Evolutionary conservation across 1,284 basidiomycete species (phyloP).

Genomic region (Megacollybia platyphylla): DNA sequence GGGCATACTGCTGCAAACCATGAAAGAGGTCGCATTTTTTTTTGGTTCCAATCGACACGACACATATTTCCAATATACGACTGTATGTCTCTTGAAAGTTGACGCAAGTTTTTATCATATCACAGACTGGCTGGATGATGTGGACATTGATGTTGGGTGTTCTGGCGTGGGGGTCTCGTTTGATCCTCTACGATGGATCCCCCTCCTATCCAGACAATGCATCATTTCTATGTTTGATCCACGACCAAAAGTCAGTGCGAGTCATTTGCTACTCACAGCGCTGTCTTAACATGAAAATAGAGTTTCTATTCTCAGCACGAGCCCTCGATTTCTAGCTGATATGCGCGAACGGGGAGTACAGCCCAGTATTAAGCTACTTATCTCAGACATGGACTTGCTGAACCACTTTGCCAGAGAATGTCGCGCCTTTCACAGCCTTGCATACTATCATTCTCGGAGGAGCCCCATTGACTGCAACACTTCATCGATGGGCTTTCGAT

Average conservation of each 20-base stretch:
- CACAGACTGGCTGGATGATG: conserved; percentile 69
- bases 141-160: conserved; percentile 35
- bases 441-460: conserved; percentile 60
- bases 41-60: conserved; percentile 34
- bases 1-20: conserved; percentile 53
- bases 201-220: conserved; percentile 49
- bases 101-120: background rate
- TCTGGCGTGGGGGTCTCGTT: conserved; percentile 37
- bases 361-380: conserved; percentile 26
- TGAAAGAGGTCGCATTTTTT: conserved; percentile 39
- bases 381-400: conserved; percentile 4
- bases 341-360: conserved; percentile 39
- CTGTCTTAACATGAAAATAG: conserved; percentile 16
- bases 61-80: conserved; percentile 60
- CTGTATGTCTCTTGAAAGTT: conserved; percentile 19
- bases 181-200: conserved; percentile 58
- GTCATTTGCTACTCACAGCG: background rate
- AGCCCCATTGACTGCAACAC: conserved; percentile 63
- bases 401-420: conserved; percentile 17
- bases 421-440: conserved; percentile 42
- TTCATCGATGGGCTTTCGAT: conserved; percentile 69
- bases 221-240: conserved; percentile 46
- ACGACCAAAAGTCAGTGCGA: conserved; percentile 38
- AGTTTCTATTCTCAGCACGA: conserved; percentile 46
- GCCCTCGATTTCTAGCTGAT: conserved; percentile 57